Base-by-base conservation (phyloP, 495 filamentous ascomycete genomes). In the Tuber melanosporum region DNA sequence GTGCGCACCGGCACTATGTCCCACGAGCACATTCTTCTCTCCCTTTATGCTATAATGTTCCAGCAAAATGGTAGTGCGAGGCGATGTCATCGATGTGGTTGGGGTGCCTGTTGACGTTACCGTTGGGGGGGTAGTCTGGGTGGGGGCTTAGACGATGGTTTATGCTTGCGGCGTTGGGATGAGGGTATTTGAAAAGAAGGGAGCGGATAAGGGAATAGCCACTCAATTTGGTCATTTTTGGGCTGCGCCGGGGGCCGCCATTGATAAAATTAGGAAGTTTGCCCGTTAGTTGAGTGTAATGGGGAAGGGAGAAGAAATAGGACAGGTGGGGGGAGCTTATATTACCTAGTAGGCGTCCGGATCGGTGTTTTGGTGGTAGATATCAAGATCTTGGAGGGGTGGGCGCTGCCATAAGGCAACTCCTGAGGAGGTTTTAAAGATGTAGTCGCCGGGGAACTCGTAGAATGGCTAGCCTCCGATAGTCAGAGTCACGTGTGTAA, bases 191-290 rank as follows among this genome's bases (percentile, higher is more conserved):
- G 62, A 82, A 73, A 74, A 86, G 83, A 39, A 91, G 86, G 75
- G 85, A 84, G 15, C 83, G 79, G 69, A 88, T 83, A 17, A 87
- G 85, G 9, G 86, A 84, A 41, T 83, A 78, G 76, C 91, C 89
- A 32, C 85, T 85, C 10, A 85, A 76, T n/a, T 88, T 84, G 73
- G 86, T 88, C 32, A 90, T 84, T 71, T 83, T 83, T 70, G 93
- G 93, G 81, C 97, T 93, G 76, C 92, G 89, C 92, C 93, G 97
- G 81, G 92, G 94, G 81, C 94, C 94, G 80, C 94, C 94, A 85
- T 97, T 94, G 83, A 97, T 91, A 85, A 90, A 94, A 81, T 91
- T 89, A 49, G 43, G n/a, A 36, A 78, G 70, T 36, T 74, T 26
- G 10, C 9, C 26, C 14, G 69, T 72, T 41, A 20, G 76, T 41